Evolutionary conservation across 192 early-diverging fungal genomes (phyloP).

Genomic region (Coemansia sp.): DNA sequence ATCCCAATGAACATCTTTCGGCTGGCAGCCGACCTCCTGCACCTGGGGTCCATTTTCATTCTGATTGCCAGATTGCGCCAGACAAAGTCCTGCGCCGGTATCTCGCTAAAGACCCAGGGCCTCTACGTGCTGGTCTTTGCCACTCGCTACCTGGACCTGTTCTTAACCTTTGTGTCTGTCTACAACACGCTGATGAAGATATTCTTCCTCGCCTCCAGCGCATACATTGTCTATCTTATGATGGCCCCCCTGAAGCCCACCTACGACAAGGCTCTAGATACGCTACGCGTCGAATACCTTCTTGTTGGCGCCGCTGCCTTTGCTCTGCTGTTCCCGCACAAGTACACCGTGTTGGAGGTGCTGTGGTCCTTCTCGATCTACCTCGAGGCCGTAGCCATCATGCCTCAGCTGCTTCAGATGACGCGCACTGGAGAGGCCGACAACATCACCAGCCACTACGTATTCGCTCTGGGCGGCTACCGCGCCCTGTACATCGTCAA

Average conservation of each 20-base stretch:
- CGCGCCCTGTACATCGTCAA: slow-evolving; percentile 88
- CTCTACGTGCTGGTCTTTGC: slow-evolving; percentile 91
- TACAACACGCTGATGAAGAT: slow-evolving; percentile 97
- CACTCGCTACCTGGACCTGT: slow-evolving; percentile 95
- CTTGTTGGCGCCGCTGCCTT: slow-evolving; percentile 70
- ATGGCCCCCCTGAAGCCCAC: slow-evolving; percentile 81
- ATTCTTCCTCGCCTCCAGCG: slow-evolving; percentile 86
- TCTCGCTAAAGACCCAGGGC: slow-evolving; percentile 97
- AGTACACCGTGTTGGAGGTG: slow-evolving; percentile 73
- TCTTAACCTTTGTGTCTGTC: slow-evolving; percentile 70
- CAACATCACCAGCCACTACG: slow-evolving; percentile 99
- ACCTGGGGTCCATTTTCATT: slow-evolving; percentile 93
- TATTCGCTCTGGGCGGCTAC: slow-evolving; percentile 96
- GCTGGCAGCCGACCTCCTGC: slow-evolving; percentile 90
- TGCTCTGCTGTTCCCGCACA: slow-evolving; percentile 75
- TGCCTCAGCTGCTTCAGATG: slow-evolving; percentile 98
- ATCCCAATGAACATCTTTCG: slow-evolving; percentile 90
- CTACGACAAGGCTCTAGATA: slow-evolving; percentile 91
- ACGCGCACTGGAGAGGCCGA: slow-evolving; percentile 97
- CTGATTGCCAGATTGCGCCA: slow-evolving; percentile 90
- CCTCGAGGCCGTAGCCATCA: slow-evolving; percentile 94
- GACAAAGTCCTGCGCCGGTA: slow-evolving; percentile 89
- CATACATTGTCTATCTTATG: slow-evolving; percentile 95
- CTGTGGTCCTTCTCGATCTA: slow-evolving; percentile 98
- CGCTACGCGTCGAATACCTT: slow-evolving; percentile 89